phyloP scores from a whole-genome alignment of 495 filamentous ascomycete species.

The Penicillium arizonense region DNA sequence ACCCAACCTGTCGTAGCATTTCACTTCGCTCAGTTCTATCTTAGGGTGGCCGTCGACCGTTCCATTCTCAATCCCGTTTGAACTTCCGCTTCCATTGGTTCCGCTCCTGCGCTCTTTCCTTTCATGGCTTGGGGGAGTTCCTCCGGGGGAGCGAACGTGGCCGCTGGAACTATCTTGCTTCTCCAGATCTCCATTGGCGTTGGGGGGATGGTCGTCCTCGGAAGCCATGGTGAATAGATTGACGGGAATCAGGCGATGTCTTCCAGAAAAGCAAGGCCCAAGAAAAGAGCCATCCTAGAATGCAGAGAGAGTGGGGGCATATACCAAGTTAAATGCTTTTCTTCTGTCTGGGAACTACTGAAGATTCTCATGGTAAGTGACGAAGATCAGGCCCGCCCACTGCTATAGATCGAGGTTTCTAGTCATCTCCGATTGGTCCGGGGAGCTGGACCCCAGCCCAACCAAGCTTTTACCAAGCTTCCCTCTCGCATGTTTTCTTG shows the following conservation, averaged over 20 bases:
- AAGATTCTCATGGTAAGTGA: not conserved
- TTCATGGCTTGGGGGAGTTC: constrained; percentile 8
- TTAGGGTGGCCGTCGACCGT: constrained; percentile 39
- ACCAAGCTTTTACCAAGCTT: constrained; percentile 11
- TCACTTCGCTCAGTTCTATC: constrained; percentile 58
- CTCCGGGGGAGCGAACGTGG: constrained; percentile 10
- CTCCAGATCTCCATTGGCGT: constrained; percentile 18
- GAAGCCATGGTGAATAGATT: constrained; percentile 11
- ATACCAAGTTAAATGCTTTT: constrained; percentile 4
- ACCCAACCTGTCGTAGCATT: constrained; percentile 63
- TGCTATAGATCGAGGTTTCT: constrained; percentile 1
- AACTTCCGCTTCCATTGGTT: too few species aligned
- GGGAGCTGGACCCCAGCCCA: not conserved
- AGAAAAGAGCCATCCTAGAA: constrained; percentile 2
- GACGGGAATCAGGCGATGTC: not conserved
- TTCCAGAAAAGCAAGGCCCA: not conserved
- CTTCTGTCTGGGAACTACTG: not conserved
- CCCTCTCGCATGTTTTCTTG: constrained; percentile 8
- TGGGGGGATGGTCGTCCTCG: not conserved
- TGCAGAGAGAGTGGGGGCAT: not conserved
- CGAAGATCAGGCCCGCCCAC: not conserved
- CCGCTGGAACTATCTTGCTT: constrained; percentile 21
- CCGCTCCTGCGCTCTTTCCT: constrained; percentile 5
- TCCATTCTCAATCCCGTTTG: not conserved
- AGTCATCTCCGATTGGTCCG: constrained; percentile 22